Base-by-base conservation (phyloP, 2,329 filamentous ascomycete genomes). In the Phialophora tarda region DNA sequence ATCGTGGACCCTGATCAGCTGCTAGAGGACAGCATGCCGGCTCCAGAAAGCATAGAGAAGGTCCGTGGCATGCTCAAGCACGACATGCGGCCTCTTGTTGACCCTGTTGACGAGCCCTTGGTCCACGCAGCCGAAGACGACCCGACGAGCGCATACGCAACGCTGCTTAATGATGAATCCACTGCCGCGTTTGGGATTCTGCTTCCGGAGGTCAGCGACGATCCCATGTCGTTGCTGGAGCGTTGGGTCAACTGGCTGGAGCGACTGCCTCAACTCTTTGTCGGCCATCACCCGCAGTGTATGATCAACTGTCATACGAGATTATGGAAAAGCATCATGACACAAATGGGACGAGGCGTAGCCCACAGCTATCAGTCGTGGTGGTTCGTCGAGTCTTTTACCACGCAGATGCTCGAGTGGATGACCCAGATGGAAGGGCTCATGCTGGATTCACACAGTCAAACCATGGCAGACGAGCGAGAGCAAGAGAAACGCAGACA, bases 1-100 rank as follows among this genome's bases (percentile, higher is more conserved):
- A 82, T 82, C 75, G 84, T 87, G 50, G 85, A 86, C 68, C 79
- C 85, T 3, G 84, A 85, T 71, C 80, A 81, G 38, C 82, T 87
- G 67, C 82, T 86, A 72, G 84, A 86, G 66, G 83, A 83, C 66
- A 84, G 85, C 70, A 75, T 86, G 24, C 84, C 85, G 4, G 81
- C 81, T 34, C 84, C 83, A 67, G 83, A 82, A 17, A 82, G 83
- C 62, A 81, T 85, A 65, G 80, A 69, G 55, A 60, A 65, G 58
- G 63, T 70, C 65, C 50, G 71, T 65, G 64, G 66, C 28, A 79
- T 82, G 30, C 66, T 82, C 51, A 81, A 80, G 71, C 76, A 81
- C 62, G 80, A 81, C 59, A 72, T 81, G 55, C 78, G 79, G 38
- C 76, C 78, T 3, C 72, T 82, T 32, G 75, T 82, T 47, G 78